Percentiles rank a stretch among this genome's conserved stretches.
phyloP scores from a whole-genome alignment of 164 flowering plant genomes.

The Taxillus chinensis region DNA sequence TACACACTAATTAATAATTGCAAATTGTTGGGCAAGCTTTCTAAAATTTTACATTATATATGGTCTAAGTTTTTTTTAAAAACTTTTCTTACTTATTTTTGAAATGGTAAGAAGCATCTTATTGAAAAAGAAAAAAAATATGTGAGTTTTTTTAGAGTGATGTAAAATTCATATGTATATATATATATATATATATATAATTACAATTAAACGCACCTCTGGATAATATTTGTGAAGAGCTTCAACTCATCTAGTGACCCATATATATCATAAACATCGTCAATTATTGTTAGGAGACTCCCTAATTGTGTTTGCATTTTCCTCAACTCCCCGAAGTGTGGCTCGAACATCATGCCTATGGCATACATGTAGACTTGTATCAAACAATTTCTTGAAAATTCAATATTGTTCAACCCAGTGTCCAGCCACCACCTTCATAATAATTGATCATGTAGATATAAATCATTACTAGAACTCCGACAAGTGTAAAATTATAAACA shows the following conservation, averaged over 20 bases:
- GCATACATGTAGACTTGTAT: conserved; percentile 23
- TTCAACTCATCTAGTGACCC: conserved; percentile 28
- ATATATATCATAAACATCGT: conserved; percentile 35
- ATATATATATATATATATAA: not conserved
- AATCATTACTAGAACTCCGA: too few species aligned
- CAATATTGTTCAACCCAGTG: conserved; percentile 11
- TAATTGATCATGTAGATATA: too few species aligned
- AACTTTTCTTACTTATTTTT: too few species aligned
- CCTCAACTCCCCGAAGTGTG: conserved; percentile 15
- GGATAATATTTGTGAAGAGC: conserved; percentile 19
- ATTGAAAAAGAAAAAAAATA: too few species aligned
- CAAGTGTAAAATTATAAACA: too few species aligned
- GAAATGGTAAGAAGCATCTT: too few species aligned
- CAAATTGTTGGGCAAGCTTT: too few species aligned
- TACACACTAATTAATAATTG: not conserved
- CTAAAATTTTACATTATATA: too few species aligned
- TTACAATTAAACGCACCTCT: conserved; percentile 15
- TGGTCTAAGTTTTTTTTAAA: too few species aligned
- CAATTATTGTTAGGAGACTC: conserved; percentile 15
- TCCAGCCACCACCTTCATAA: conserved; percentile 27
- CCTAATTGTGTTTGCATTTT: conserved; percentile 5
- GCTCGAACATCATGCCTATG: conserved; percentile 14
- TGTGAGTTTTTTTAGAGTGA: too few species aligned
- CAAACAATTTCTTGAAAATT: conserved; percentile 26
- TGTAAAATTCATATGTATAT: too few species aligned